Conservation (phyloP, 441 rosid genomes). For the Mallotus repandus region DNA sequence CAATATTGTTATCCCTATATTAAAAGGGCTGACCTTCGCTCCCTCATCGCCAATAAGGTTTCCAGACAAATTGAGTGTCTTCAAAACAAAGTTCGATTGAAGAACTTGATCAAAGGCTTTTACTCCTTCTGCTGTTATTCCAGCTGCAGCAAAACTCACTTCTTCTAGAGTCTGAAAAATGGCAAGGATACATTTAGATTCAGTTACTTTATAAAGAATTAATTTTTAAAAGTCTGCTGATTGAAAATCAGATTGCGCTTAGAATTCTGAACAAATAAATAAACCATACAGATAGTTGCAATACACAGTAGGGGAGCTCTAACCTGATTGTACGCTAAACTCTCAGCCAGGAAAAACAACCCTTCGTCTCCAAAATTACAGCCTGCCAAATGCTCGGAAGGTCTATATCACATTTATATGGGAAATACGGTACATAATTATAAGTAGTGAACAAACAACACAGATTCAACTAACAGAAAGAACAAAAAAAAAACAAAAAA, state of each 20-base stretch:
- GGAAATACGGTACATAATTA: not conserved
- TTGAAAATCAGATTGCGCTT: constrained; percentile 2
- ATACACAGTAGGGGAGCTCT: constrained; percentile 17
- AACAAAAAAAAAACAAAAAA: not conserved
- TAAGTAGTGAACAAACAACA: not conserved
- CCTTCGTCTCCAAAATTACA: constrained; percentile 95
- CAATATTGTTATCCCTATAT: not conserved
- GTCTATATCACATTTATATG: constrained; percentile 8
- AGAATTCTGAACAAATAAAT: not conserved
- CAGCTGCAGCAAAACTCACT: constrained; percentile 94
- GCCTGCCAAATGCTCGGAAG: constrained; percentile 46
- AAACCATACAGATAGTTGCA: constrained; percentile 3
- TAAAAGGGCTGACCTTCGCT: constrained; percentile 61
- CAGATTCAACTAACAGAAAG: not conserved
- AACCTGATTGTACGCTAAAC: constrained; percentile 93
- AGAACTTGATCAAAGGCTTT: constrained; percentile 87
- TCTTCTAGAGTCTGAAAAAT: constrained; percentile 64
- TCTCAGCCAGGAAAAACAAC: constrained; percentile 78
- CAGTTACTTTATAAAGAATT: constrained; percentile 14
- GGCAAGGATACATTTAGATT: constrained; percentile 1
- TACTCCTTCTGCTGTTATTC: constrained; percentile 82
- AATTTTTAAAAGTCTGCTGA: not conserved
- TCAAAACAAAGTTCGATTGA: constrained; percentile 67
- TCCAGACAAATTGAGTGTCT: constrained; percentile 79
- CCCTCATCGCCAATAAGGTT: constrained; percentile 96